phyloP scores from a whole-genome alignment of 176 grass and related monocot genomes.

The Aegilops speltoides region DNA sequence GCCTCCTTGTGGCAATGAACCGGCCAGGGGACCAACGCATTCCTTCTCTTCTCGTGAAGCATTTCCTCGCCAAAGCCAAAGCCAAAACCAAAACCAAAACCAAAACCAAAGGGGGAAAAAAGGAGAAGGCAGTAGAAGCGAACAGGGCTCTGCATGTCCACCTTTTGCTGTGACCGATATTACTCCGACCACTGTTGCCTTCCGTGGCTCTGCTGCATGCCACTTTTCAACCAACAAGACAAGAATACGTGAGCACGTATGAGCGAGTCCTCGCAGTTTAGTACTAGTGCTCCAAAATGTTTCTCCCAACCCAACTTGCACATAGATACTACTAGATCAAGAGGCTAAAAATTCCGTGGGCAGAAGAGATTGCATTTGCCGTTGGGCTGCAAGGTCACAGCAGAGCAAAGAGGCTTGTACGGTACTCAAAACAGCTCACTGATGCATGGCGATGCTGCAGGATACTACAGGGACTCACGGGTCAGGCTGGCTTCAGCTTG shows the following conservation, averaged over 20 bases:
- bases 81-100: slow-evolving; percentile 12
- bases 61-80: slow-evolving; percentile 5
- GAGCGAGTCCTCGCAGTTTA: too few relatives aligned
- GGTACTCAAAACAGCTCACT: not conserved
- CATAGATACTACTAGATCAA: too few relatives aligned
- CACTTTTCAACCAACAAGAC: slow-evolving; percentile 18
- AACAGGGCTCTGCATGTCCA: not conserved
- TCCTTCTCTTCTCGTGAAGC: slow-evolving; percentile 29
- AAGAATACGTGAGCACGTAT: slow-evolving; percentile 10
- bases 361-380: not conserved
- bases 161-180: slow-evolving; percentile 28
- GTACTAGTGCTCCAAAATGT: too few relatives aligned
- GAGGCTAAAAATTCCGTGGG: not conserved
- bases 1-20: not conserved
- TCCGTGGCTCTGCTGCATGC: not conserved
- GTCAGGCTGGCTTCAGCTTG: not conserved
- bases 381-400: not conserved
- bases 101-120: not conserved
- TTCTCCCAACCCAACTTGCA: too few relatives aligned
- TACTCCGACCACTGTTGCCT: slow-evolving; percentile 9
- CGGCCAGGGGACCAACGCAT: slow-evolving; percentile 18
- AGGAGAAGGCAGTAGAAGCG: not conserved
- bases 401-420: not conserved
- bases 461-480: not conserved
- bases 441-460: not conserved